Evolutionary conservation across 2,329 filamentous ascomycete genomes (phyloP).

Genomic region (Fonsecaea pedrosoi): DNA sequence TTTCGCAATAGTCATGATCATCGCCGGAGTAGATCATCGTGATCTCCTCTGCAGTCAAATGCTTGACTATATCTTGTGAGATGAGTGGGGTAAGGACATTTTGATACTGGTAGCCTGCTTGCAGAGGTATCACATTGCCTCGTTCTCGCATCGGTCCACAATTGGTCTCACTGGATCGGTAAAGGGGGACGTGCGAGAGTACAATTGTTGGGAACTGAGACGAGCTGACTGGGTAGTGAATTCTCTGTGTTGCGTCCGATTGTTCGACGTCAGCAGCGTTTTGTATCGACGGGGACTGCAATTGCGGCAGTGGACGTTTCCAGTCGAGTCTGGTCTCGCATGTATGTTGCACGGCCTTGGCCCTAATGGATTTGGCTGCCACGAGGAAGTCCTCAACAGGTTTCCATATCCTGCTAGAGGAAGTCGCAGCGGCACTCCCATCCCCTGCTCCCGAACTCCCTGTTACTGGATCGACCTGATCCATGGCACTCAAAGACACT

Average conservation of each 20-base stretch:
- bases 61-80: conserved; percentile 75
- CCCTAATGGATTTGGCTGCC: conserved; percentile 68
- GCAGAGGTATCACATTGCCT: conserved; percentile 78
- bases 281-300: conserved; percentile 21
- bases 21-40: conserved; percentile 91
- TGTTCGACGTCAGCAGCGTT: conserved; percentile 5
- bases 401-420: conserved; percentile 70
- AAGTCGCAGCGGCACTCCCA: conserved; percentile 45
- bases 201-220: conserved; percentile 77
- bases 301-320: conserved; percentile 11
- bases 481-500: conserved; percentile 81
- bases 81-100: conserved; percentile 84
- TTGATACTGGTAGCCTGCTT: conserved; percentile 90
- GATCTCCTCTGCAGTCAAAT: conserved; percentile 72
- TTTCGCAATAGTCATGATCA: conserved; percentile 96
- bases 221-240: conserved; percentile 22
- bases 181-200: conserved; percentile 89
- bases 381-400: conserved; percentile 79
- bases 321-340: conserved; percentile 30
- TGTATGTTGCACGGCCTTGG: conserved; percentile 59
- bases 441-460: conserved; percentile 56
- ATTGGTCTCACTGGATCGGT: conserved; percentile 78
- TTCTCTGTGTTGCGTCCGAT: background rate
- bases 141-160: conserved; percentile 87
- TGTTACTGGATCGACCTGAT: conserved; percentile 59